These are phyloP conservation scores for Cardiospermum halicacabum DNA, from an alignment of 345 rosid species.

Conservation along the genomic window DNA sequence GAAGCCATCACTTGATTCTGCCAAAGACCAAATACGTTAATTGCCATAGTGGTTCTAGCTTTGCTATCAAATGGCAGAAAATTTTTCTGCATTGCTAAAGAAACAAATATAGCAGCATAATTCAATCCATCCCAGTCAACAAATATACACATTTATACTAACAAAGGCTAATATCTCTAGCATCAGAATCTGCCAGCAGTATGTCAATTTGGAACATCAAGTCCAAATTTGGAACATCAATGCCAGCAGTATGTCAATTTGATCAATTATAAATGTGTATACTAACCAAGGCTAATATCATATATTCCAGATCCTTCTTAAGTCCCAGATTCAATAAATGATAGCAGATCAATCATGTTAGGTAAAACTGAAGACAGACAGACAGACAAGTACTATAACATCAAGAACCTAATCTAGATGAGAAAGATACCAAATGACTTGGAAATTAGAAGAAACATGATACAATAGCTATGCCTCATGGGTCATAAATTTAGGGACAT, in stretches of 20 bases:
- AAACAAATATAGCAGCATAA: neutral
- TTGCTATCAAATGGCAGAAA: neutral
- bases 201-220: neutral
- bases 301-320: no score
- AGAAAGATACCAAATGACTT: neutral
- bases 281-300: no score
- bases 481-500: neutral
- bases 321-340: neutral
- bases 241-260: no score
- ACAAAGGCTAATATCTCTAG: neutral
- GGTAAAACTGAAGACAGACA: neutral
- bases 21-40: neutral
- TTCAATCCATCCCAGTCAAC: neutral
- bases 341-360: neutral
- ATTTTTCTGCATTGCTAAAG: neutral
- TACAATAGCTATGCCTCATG: neutral
- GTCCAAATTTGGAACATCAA: no score
- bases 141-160: neutral
- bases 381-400: neutral
- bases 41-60: neutral
- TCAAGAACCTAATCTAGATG: neutral
- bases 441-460: neutral
- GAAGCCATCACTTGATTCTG: conserved; percentile 44
- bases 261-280: no score
- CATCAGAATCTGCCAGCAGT: neutral